A percentile compares a stretch with the other conserved stretches of the same genome.
Evolutionary conservation across 2,329 filamentous ascomycete genomes (phyloP).

Genomic region (Epichloe sibirici): DNA sequence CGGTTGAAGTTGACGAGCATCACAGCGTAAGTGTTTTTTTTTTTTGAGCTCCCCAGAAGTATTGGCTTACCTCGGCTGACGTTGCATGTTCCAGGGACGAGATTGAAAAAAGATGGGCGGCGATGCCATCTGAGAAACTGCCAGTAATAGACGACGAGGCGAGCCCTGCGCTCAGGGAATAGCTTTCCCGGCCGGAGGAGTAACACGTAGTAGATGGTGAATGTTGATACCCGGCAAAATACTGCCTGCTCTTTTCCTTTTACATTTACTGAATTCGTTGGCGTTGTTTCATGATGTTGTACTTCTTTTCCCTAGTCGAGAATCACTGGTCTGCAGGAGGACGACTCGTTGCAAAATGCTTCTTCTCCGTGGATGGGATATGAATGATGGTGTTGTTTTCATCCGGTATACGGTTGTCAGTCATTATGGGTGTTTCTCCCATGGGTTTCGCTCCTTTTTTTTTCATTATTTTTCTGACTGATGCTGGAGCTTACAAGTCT

Average conservation of each 20-base stretch:
- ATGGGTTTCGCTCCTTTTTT: not conserved
- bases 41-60: not conserved
- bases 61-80: conserved; percentile 9
- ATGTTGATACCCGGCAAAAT: not conserved
- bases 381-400: not conserved
- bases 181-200: conserved; percentile 10
- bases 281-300: not conserved
- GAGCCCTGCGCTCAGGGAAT: conserved; percentile 14
- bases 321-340: no score
- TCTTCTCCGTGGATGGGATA: no score
- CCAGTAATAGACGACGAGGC: conserved; percentile 16
- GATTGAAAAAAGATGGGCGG: conserved; percentile 24
- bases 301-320: no score
- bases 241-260: not conserved
- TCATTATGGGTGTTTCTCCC: not conserved
- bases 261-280: not conserved
- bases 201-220: not conserved
- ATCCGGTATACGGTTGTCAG: not conserved
- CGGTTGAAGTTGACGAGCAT: conserved; percentile 28
- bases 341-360: no score
- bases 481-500: not conserved
- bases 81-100: conserved; percentile 16
- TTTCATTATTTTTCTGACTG: not conserved
- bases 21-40: conserved; percentile 24
- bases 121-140: conserved; percentile 22